phyloP scores from a whole-genome alignment of 805 yeast species.

The Metschnikowia cubensis region DNA sequence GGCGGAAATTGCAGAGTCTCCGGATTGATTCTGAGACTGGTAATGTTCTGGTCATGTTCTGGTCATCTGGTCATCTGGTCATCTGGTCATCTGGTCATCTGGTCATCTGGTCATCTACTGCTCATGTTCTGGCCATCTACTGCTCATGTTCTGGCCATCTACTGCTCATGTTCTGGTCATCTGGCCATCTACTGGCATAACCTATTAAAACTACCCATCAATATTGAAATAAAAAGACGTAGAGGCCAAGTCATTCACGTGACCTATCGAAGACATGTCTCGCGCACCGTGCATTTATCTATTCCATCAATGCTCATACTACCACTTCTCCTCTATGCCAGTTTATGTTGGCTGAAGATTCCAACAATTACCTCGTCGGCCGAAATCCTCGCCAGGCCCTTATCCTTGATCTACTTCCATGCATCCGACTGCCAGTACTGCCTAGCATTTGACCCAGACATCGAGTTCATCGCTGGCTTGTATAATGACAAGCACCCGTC shows the following conservation, averaged over 20 bases:
- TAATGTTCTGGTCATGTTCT: too few relatives aligned
- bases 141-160: too few relatives aligned
- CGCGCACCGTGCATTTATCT: slow-evolving; percentile 1
- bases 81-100: too few relatives aligned
- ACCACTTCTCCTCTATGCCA: not conserved
- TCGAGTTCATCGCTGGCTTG: slow-evolving; percentile 38
- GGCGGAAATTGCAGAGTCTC: too few relatives aligned
- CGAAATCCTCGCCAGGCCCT: slow-evolving; percentile 10
- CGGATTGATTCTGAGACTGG: too few relatives aligned
- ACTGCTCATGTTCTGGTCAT: too few relatives aligned
- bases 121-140: too few relatives aligned
- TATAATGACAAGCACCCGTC: slow-evolving; percentile 28
- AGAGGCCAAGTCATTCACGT: not conserved
- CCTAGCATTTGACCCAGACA: slow-evolving; percentile 28
- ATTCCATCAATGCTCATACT: slow-evolving; percentile 3
- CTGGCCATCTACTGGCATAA: too few relatives aligned
- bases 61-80: too few relatives aligned
- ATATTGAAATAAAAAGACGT: too few relatives aligned
- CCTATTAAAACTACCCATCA: too few relatives aligned
- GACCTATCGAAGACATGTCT: not conserved
- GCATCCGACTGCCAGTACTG: slow-evolving; percentile 37
- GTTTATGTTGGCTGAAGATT: slow-evolving; percentile 5
- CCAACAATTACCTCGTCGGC: slow-evolving; percentile 7
- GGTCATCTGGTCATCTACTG: too few relatives aligned
- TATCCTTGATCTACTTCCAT: slow-evolving; percentile 45